Base-by-base conservation (phyloP, 345 rosid genomes). In the Lepidium didymum region DNA sequence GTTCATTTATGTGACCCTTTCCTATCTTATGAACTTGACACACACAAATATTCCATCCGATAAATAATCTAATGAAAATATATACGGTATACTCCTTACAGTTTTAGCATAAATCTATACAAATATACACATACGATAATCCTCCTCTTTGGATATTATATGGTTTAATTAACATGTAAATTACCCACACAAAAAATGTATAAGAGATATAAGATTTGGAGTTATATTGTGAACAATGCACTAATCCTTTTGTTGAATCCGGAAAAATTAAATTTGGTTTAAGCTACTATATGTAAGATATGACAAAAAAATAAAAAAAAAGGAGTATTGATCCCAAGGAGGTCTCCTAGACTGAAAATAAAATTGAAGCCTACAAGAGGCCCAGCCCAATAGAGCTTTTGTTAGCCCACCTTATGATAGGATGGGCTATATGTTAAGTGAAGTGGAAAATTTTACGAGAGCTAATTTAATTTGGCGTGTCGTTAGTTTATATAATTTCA, bases 281-380 rank as follows among this genome's bases (percentile, higher is more conserved):
- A 29, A 29, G 0, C 33, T 29, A 29, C 5, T 27, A 4, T 4
- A 29, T 19, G 45, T 56, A 18, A 35, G 14, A 35, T 18, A 18
- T 18, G 2, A 35, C 13, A 34, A 10, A 9, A 5, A 54, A 8
- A n/a, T n/a, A n/a, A n/a, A n/a, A n/a, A n/a, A n/a, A n/a, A n/a
- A n/a, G n/a, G n/a, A 46, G n/a, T 47, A 12, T 4, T 84, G 51
- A 84, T 82, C 6, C 85, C 88, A 4, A 86, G 80, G 8, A 82
- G 84, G 70, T 82, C 85, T 18, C 88, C 79, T 29, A 5, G 33
- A 29, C 33, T 29, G 33, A 29, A 15, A 27, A 11, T 25, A 8
- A 52, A 27, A 40, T 27, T 40, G 18, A 66, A 13, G 3, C 40
- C 16, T 40, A 8, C 14, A 33, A 43, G 35, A 43, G 36, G 44